Conservation (phyloP, 164 flowering plant species). For the Chimonanthus praecox region DNA sequence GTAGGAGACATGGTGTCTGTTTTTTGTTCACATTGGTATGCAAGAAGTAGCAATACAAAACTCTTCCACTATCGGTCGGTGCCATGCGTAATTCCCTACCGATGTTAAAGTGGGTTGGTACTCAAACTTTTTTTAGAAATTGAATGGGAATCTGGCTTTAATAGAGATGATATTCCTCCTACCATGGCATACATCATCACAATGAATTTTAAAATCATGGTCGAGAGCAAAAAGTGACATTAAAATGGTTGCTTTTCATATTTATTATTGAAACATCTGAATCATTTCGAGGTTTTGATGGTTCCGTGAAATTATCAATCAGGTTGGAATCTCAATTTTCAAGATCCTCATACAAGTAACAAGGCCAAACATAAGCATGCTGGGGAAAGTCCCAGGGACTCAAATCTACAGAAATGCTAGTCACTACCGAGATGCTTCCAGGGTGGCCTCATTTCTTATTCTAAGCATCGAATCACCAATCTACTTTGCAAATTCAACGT, state of each 20-base stretch:
- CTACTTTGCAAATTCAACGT: constrained; percentile 85
- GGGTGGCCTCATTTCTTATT: constrained; percentile 67
- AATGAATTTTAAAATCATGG: no score
- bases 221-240: no score
- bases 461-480: constrained; percentile 83
- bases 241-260: no score
- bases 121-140: no score
- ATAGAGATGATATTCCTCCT: no score
- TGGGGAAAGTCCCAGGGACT: constrained; percentile 82
- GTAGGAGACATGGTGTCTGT: no score
- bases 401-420: constrained; percentile 50
- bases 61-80: background rate
- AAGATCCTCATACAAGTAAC: constrained; percentile 84
- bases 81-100: background rate
- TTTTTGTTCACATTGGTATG: no score
- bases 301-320: constrained; percentile 27
- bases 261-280: no score
- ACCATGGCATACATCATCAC: no score
- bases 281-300: background rate
- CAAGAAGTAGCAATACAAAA: background rate
- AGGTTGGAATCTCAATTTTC: constrained; percentile 90
- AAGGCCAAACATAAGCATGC: constrained; percentile 61
- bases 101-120: no score
- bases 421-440: constrained; percentile 56
- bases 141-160: no score